Conservation (phyloP, 2,329 filamentous ascomycete genomes). For the Neopestalotiopsis sp. region DNA sequence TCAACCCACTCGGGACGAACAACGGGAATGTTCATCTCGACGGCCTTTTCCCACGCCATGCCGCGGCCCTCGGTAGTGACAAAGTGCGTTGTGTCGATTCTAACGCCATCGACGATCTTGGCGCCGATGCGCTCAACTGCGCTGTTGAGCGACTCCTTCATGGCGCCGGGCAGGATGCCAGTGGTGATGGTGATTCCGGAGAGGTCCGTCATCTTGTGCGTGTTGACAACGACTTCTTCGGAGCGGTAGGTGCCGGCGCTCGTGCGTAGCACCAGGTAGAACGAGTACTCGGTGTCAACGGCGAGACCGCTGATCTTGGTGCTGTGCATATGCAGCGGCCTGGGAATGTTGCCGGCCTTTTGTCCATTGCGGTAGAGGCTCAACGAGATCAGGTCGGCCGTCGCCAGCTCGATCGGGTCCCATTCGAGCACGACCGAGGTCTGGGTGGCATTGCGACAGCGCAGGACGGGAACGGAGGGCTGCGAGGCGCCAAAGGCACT, state of each 20-base stretch:
- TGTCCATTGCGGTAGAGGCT: slow-evolving; percentile 94
- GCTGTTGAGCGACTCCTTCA: slow-evolving; percentile 73
- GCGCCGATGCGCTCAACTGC: slow-evolving; percentile 90
- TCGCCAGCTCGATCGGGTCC: slow-evolving; percentile 93
- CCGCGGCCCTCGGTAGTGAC: slow-evolving; percentile 94
- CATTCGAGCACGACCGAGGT: slow-evolving; percentile 98
- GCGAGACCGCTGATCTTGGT: slow-evolving; percentile 97
- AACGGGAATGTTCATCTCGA: slow-evolving; percentile 97
- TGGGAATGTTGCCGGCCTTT: slow-evolving; percentile 94
- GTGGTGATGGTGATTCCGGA: slow-evolving; percentile 94
- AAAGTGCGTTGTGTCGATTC: slow-evolving; percentile 98
- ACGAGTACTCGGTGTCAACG: slow-evolving; percentile 95
- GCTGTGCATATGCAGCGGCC: slow-evolving; percentile 83
- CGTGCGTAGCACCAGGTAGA: slow-evolving; percentile 88
- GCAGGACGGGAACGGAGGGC: slow-evolving; percentile 77
- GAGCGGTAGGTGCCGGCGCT: slow-evolving; percentile 86
- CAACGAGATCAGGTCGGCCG: slow-evolving; percentile 86
- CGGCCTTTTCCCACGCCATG: slow-evolving; percentile 91
- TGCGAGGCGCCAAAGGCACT: slow-evolving; percentile 82
- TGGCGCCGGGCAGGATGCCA: slow-evolving; percentile 77
- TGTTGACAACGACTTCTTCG: slow-evolving; percentile 83
- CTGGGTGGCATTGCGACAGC: slow-evolving; percentile 96
- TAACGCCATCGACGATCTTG: slow-evolving; percentile 85
- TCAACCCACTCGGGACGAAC: slow-evolving; percentile 97
- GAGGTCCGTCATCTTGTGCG: slow-evolving; percentile 98